Evolutionary conservation across 2,329 filamentous ascomycete genomes (phyloP).

Genomic region (Chrysoporthe austroafricana): DNA sequence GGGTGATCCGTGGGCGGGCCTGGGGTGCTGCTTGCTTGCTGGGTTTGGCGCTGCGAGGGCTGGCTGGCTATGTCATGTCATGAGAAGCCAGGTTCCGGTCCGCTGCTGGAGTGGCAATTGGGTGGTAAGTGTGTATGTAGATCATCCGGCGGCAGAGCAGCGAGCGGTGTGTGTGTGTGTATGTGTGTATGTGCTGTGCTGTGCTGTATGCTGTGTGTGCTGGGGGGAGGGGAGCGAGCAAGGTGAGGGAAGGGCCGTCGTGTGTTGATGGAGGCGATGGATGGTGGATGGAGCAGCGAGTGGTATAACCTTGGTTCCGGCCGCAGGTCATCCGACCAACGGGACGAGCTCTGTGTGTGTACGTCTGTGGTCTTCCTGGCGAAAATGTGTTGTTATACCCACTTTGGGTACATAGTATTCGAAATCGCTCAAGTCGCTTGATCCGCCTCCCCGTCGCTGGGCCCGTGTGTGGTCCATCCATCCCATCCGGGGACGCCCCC

Average conservation of each 20-base stretch:
- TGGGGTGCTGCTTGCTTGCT: no score
- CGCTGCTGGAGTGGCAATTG: slow-evolving; percentile 9
- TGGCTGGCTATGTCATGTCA: slow-evolving; percentile 15
- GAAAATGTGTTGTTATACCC: slow-evolving; percentile 26
- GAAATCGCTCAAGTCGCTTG: slow-evolving; percentile 25
- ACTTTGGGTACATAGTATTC: slow-evolving; percentile 24
- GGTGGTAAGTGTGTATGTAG: not conserved
- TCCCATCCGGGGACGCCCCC: not conserved
- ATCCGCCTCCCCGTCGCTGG: slow-evolving; percentile 17
- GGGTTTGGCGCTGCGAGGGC: not conserved
- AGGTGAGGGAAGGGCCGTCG: no score
- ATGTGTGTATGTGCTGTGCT: no score
- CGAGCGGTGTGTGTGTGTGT: slow-evolving; percentile 6
- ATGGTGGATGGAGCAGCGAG: slow-evolving; percentile 1
- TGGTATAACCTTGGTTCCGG: slow-evolving; percentile 19
- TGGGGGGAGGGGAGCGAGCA: no score
- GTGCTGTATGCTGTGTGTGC: no score
- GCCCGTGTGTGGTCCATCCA: not conserved
- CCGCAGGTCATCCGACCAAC: slow-evolving; percentile 3
- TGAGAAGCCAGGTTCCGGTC: slow-evolving; percentile 3
- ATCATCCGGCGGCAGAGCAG: slow-evolving; percentile 13
- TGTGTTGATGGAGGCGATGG: no score
- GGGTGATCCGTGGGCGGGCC: slow-evolving; percentile 19
- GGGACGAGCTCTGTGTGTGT: not conserved
- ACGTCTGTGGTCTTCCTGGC: not conserved